These are phyloP conservation scores for Magnolia sinica DNA, from an alignment of 164 flowering plant genomes.

Conservation along the genomic window DNA sequence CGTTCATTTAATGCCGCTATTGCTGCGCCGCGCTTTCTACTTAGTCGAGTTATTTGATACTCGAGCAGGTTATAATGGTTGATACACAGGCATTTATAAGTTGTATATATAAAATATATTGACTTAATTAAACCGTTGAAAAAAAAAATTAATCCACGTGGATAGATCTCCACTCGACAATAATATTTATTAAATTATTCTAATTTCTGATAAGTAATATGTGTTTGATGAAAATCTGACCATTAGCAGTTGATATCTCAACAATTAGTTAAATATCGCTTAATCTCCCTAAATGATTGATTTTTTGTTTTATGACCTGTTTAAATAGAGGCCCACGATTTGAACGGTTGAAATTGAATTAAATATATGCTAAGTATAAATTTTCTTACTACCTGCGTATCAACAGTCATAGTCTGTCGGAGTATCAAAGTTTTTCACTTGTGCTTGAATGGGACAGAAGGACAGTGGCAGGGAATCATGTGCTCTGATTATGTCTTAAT, in stretches of 20 bases:
- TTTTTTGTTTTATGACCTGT: too few species aligned
- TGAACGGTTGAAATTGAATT: too few species aligned
- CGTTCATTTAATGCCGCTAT: not conserved
- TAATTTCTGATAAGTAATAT: too few species aligned
- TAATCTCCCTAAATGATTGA: too few species aligned
- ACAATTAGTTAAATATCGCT: too few species aligned
- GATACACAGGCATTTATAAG: not conserved
- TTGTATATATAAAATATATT: not conserved
- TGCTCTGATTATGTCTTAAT: conserved; percentile 17
- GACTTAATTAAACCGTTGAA: not conserved
- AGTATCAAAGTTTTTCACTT: not conserved
- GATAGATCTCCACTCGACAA: too few species aligned
- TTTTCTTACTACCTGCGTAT: not conserved
- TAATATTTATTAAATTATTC: too few species aligned
- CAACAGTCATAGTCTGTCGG: not conserved
- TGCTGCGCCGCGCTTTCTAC: not conserved
- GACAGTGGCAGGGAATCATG: conserved; percentile 17
- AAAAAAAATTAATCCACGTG: too few species aligned
- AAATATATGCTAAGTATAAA: not conserved
- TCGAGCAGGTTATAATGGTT: not conserved
- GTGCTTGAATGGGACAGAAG: not conserved
- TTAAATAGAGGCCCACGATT: too few species aligned
- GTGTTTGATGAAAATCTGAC: too few species aligned
- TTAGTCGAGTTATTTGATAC: not conserved
- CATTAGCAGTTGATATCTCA: too few species aligned